Evolutionary conservation across 139 green algal genomes (phyloP), one percentile per base, ranked within the genome.

Genomic region (Diplosphaera chodatii): DNA sequence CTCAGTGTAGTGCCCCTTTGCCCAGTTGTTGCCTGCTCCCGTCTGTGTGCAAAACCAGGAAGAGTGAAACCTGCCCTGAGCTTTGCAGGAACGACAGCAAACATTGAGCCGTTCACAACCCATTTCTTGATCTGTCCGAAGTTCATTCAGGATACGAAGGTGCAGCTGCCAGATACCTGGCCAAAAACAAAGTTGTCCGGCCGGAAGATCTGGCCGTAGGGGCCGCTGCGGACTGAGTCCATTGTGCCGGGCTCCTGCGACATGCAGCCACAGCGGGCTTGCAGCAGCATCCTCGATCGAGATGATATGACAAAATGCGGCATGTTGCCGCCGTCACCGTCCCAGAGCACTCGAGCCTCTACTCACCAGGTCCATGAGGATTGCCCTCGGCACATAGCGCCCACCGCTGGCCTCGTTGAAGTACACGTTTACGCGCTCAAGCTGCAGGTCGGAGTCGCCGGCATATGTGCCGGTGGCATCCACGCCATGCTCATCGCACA

Each of bases 1-100:
- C 89, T 98, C 94, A 23, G 94, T 99, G 91, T 99, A 99, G 87
- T 98, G 94, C 28, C 94, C 94, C 85, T 98, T 98, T 72, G 94
- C 94, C 94, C 94, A 99, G 90, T 99, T 99, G 88, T 99, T 99
- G 48, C 94, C 94, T n/a, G 94, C 94, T 28, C 94, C 94, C 59
- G 86, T 96, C 83, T 96, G 89, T 29, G 65, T 30, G 34, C 48
- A 59, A 25, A 21, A 13, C 37, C 13, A 8, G 13, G 37, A 48
- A 21, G 10, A 48, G 37, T 13, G 37, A 48, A 13, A 21, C 37
- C 10, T 13, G 37, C 13, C 10, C 37, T 48, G 37, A 8, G 37
- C 37, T 13, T 8, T 48, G 37, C 37, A 48, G 37, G n/a, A n/a
- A n/a, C n/a, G n/a, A n/a, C n/a, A n/a, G n/a, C n/a, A n/a, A n/a